Evolutionary conservation across 106 monocot species (phyloP).

Genomic region (Amphibolis antarctica): DNA sequence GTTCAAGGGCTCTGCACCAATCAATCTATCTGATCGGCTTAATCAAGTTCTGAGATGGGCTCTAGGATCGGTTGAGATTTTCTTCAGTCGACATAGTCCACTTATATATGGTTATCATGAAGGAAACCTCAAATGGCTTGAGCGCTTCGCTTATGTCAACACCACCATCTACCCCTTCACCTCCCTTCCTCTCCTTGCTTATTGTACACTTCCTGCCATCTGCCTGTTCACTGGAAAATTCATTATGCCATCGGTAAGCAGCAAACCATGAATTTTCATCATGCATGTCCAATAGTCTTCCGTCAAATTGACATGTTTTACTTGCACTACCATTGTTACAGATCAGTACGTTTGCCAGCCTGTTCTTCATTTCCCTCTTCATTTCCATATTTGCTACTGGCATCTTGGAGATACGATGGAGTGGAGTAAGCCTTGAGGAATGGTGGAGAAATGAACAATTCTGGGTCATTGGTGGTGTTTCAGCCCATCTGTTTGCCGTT

Average conservation of each 20-base stretch:
- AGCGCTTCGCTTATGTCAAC: conserved; percentile 87
- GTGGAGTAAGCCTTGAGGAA: conserved; percentile 22
- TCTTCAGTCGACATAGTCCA: conserved; percentile 92
- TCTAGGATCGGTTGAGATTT: conserved; percentile 93
- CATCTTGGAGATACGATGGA: conserved; percentile 22
- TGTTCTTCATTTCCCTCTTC: conserved; percentile 21
- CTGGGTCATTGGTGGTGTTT: conserved; percentile 27
- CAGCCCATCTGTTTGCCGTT: conserved; percentile 22
- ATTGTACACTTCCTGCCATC: conserved; percentile 21
- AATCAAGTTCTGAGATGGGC: conserved; percentile 98
- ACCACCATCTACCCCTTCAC: conserved; percentile 98
- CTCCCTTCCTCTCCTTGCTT: conserved; percentile 27
- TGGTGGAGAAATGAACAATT: conserved; percentile 31
- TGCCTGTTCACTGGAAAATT: conserved; percentile 23
- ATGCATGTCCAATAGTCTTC: too few species aligned
- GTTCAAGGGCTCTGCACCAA: conserved; percentile 90
- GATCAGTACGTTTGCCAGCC: conserved; percentile 17
- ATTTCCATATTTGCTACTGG: conserved; percentile 21
- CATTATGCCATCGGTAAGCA: conserved; percentile 18
- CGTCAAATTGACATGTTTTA: neutral
- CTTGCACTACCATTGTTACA: conserved; percentile 6
- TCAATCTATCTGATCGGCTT: conserved; percentile 86
- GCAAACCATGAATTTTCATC: neutral
- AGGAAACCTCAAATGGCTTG: conserved; percentile 88
- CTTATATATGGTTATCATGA: conserved; percentile 76